Conservation (phyloP, 2,329 filamentous ascomycete genomes). For the Colletotrichum paranaense region DNA sequence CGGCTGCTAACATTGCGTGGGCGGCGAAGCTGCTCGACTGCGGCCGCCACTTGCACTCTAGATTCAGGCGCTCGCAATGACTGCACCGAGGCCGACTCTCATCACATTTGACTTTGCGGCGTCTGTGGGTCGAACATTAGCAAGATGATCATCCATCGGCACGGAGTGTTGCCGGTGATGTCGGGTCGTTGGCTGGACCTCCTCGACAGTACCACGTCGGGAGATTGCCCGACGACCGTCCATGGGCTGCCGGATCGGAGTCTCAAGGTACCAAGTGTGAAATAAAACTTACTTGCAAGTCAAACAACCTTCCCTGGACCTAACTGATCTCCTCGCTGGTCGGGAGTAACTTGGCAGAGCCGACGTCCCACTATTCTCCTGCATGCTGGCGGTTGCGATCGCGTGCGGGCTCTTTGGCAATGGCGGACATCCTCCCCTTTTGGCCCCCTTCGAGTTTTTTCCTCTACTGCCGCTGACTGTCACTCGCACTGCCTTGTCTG, state of each 20-base stretch:
- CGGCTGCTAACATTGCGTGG: constrained; percentile 35
- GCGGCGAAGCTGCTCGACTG: constrained; percentile 35
- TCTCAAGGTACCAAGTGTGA: neutral
- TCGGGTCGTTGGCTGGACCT: neutral
- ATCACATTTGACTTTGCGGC: constrained; percentile 66
- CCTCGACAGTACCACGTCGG: neutral
- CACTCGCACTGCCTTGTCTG: neutral
- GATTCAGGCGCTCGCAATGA: constrained; percentile 63
- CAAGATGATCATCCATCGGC: neutral
- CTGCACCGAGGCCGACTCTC: constrained; percentile 63
- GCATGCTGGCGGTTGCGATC: constrained; percentile 32
- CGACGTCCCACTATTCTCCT: constrained; percentile 31
- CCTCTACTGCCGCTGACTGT: neutral
- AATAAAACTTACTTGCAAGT: constrained; percentile 56
- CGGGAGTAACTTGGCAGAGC: constrained; percentile 28
- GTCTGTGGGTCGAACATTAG: constrained; percentile 44
- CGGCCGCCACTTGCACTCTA: constrained; percentile 63
- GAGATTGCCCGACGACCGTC: neutral
- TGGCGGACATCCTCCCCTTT: constrained; percentile 17
- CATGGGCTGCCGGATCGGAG: neutral
- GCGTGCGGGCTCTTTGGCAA: constrained; percentile 21
- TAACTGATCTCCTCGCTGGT: constrained; percentile 30
- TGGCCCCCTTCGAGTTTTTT: neutral
- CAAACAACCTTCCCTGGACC: constrained; percentile 56
- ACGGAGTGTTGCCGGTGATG: neutral